phyloP scores from a whole-genome alignment of 1,284 basidiomycete species.

The Pseudomicrostroma phylloplanum region DNA sequence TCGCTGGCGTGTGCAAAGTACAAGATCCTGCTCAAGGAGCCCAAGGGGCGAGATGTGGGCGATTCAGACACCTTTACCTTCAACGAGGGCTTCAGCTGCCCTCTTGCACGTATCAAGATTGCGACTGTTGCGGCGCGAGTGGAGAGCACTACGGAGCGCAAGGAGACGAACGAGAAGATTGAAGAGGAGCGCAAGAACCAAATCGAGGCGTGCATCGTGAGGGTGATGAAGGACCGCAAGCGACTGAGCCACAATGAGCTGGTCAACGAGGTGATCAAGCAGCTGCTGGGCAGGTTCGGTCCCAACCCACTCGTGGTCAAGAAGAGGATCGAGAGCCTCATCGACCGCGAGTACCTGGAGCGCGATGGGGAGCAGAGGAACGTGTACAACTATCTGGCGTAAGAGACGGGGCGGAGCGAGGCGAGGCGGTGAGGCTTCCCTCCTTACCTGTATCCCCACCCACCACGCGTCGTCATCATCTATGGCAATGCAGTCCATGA shows the following conservation, averaged over 20 bases:
- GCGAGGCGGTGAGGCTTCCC: too few relatives aligned
- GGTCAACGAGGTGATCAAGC: conserved; percentile 81
- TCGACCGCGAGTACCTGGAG: conserved; percentile 60
- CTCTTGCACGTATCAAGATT: conserved; percentile 88
- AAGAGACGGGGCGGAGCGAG: not conserved
- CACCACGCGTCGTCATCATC: too few relatives aligned
- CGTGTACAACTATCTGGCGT: conserved; percentile 44
- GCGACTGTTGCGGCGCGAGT: conserved; percentile 78
- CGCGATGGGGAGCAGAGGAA: conserved; percentile 22
- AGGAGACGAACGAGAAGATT: conserved; percentile 81
- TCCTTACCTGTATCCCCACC: too few relatives aligned
- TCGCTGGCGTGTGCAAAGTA: conserved; percentile 95
- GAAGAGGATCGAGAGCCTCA: conserved; percentile 85
- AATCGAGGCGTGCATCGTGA: conserved; percentile 82
- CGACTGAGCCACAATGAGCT: conserved; percentile 81
- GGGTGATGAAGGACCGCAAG: conserved; percentile 96
- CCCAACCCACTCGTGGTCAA: conserved; percentile 83
- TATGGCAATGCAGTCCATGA: too few relatives aligned
- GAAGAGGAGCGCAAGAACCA: conserved; percentile 88
- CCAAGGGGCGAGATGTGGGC: conserved; percentile 75
- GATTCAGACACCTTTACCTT: conserved; percentile 77
- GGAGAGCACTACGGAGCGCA: conserved; percentile 78
- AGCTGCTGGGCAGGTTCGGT: conserved; percentile 75
- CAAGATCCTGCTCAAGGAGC: conserved; percentile 85
- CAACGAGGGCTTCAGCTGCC: conserved; percentile 72